phyloP scores from a whole-genome alignment of 768 basidiomycete genomes.

The Leccinum aurantiacum region DNA sequence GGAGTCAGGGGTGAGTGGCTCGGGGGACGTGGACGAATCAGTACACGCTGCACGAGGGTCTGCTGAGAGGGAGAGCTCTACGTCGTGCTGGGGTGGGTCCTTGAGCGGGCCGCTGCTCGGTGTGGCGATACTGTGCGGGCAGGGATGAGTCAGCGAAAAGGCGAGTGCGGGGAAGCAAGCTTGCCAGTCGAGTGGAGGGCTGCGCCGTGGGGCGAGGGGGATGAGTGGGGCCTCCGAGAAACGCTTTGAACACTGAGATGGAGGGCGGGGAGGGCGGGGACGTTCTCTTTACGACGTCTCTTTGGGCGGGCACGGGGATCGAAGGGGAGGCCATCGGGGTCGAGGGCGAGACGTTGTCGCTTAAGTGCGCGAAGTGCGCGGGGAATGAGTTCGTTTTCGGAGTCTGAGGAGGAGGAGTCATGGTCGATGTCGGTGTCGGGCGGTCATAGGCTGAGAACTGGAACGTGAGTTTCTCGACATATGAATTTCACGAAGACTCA shows the following conservation, averaged over 20 bases:
- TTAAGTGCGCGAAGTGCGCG: slow-evolving; percentile 37
- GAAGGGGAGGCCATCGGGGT: slow-evolving; percentile 28
- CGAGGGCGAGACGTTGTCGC: slow-evolving; percentile 32
- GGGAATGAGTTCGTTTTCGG: slow-evolving; percentile 34
- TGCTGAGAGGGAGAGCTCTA: slow-evolving; percentile 2
- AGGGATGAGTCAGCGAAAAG: not conserved
- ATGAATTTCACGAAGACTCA: too few relatives aligned
- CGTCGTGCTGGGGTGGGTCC: not conserved
- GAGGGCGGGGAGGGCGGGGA: not conserved
- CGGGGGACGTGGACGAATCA: slow-evolving; percentile 7
- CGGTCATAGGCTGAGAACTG: too few relatives aligned
- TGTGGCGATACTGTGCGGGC: slow-evolving; percentile 9
- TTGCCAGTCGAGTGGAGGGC: slow-evolving; percentile 1
- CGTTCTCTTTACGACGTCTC: slow-evolving; percentile 26
- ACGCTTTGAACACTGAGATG: slow-evolving; percentile 11
- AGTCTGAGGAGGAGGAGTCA: slow-evolving; percentile 23
- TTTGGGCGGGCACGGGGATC: slow-evolving; percentile 11
- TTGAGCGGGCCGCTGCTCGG: slow-evolving; percentile 4
- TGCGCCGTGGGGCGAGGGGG: slow-evolving; percentile 8
- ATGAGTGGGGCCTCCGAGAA: slow-evolving; percentile 6
- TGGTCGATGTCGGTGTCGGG: slow-evolving; percentile 20
- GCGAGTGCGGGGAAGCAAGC: not conserved
- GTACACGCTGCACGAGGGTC: slow-evolving; percentile 1
- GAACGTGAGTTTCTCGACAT: too few relatives aligned
- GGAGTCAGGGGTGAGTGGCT: slow-evolving; percentile 21